A percentile compares a stretch with the other conserved stretches of the same genome.
phyloP scores from a whole-genome alignment of 345 rosid species.

The Lumnitzera racemosa region DNA sequence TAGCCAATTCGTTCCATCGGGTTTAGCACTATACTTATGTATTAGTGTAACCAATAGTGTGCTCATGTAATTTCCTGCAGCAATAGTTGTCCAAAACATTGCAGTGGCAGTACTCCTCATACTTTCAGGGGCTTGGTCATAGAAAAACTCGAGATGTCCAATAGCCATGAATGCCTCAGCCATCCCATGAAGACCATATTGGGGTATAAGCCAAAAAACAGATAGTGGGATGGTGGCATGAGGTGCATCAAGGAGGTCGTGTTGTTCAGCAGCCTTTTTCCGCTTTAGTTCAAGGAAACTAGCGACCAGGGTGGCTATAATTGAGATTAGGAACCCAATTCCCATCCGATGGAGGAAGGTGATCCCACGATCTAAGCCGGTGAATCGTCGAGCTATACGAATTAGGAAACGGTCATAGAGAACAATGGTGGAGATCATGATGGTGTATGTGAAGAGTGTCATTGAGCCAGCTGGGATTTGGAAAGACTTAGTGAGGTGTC shows the following conservation, averaged over 20 bases:
- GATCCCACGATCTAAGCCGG: conserved; percentile 78
- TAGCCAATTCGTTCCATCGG: conserved; percentile 78
- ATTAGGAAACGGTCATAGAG: conserved; percentile 63
- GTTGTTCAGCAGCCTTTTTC: conserved; percentile 40
- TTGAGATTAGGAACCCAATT: conserved; percentile 61
- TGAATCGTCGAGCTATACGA: conserved; percentile 41
- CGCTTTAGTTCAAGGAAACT: conserved; percentile 70
- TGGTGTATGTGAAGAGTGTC: conserved; percentile 71
- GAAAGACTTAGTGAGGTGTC: conserved; percentile 63
- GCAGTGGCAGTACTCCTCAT: conserved; percentile 80
- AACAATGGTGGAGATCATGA: conserved; percentile 66
- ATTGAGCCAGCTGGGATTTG: conserved; percentile 82
- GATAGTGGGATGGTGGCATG: conserved; percentile 51
- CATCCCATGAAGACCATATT: conserved; percentile 67
- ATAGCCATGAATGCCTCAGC: conserved; percentile 91
- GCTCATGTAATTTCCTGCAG: conserved; percentile 64
- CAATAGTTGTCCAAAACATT: conserved; percentile 65
- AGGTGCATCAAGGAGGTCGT: conserved; percentile 39
- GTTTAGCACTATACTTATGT: conserved; percentile 52
- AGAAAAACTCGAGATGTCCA: conserved; percentile 86
- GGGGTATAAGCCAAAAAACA: conserved; percentile 74
- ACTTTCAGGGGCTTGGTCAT: conserved; percentile 88
- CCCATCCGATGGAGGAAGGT: conserved; percentile 75
- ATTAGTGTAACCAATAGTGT: conserved; percentile 65
- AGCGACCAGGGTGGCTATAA: conserved; percentile 65